Evolutionary conservation across 2,329 filamentous ascomycete species (phyloP), one percentile per base, ranked within the genome.

Genomic region (Fusarium tupiense): DNA sequence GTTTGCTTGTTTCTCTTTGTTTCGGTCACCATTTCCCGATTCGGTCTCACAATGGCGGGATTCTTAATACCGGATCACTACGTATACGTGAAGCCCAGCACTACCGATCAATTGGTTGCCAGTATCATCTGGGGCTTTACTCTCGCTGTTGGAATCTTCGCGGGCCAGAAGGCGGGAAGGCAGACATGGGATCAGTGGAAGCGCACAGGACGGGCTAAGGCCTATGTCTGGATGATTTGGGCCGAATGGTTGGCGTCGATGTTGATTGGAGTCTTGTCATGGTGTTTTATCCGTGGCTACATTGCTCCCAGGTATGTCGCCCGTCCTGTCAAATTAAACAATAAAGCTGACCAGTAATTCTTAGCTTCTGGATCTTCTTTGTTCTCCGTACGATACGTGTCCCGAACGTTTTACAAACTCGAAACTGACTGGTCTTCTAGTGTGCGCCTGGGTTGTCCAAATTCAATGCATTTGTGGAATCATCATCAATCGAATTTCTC

Each of bases 101-200:
- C 59, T 12, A 65, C 72, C 37, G 76, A 77, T 43, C 46, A 72
- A 29, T 52, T 73, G n/a, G 65, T 78, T n/a, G 76, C 76, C 50
- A 77, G 74, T 46, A 71, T 77, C 44, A 77, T 78, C 12, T 77
- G 76, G 76, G 76, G 76, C 8, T 77, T 77, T 26, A 77, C 76
- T 10, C 53, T 77, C 5, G 76, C 72, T 12, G 63, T 72, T 8
- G 76, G 72, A 20, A 52, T 76, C 8, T 78, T 76, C 5, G 50
- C 76, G 1, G 74, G 29, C 2, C 66, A 67, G 35, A 77, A 76
- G 33, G 76, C 76, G 2, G 67, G 46, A 29, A 75, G 71, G 29
- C 76, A 77, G 44, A 77, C 74, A 37, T 76, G 62, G 66, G 50
- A 59, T 24, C 61, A 71, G 54, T 77, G 72, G 40, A 63, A 72